phyloP scores from a whole-genome alignment of 306 rosid species.

The Gleditsia sinensis region DNA sequence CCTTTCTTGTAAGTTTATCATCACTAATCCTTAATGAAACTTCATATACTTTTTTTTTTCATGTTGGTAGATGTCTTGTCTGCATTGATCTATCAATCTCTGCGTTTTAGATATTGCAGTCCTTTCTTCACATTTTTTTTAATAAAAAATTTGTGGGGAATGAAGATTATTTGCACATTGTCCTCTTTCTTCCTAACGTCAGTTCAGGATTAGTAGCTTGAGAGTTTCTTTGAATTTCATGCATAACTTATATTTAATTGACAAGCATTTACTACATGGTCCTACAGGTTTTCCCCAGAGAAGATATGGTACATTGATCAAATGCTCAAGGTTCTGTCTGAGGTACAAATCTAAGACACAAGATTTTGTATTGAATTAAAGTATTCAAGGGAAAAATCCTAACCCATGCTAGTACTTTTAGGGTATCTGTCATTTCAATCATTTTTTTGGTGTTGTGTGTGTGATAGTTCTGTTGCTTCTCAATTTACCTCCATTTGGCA shows the following conservation, averaged over 20 bases:
- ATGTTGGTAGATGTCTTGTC: conserved; percentile 15
- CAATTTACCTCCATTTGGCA: conserved; percentile 17
- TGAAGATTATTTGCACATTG: not conserved
- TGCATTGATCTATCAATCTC: conserved; percentile 14
- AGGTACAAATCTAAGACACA: conserved; percentile 71
- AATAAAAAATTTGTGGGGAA: not conserved
- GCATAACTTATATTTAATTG: conserved; percentile 16
- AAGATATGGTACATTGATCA: conserved; percentile 99
- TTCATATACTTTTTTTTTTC: conserved; percentile 10
- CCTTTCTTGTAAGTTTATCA: not conserved
- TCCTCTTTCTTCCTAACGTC: conserved; percentile 25
- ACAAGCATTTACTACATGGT: conserved; percentile 40
- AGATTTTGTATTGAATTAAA: conserved; percentile 28
- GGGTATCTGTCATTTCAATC: conserved; percentile 5
- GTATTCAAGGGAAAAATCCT: conserved; percentile 7
- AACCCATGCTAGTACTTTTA: conserved; percentile 5
- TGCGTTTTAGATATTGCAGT: conserved; percentile 20
- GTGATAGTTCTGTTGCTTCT: conserved; percentile 34
- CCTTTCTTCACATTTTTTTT: conserved; percentile 1
- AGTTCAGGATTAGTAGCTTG: not conserved
- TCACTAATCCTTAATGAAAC: conserved; percentile 6
- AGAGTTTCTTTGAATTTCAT: conserved; percentile 31
- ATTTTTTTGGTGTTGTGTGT: conserved; percentile 11
- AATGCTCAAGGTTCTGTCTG: conserved; percentile 98
- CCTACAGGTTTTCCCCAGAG: conserved; percentile 90